Conservation (phyloP, 257 asterid species). For the Ligustrum vulgare region DNA sequence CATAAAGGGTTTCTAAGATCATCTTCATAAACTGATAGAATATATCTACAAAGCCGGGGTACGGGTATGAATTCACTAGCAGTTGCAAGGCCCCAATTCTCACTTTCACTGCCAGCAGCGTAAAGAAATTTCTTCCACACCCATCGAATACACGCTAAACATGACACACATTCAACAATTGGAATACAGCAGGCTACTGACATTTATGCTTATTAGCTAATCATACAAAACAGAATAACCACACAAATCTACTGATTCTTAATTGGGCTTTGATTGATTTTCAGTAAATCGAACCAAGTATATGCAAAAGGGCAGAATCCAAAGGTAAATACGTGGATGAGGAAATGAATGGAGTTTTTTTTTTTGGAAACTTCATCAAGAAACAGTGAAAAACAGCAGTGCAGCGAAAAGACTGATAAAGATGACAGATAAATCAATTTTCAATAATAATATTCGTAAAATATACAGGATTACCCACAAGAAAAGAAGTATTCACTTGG, state of each 20-base stretch:
- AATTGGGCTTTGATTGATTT: background rate
- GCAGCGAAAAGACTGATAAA: background rate
- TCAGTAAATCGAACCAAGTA: background rate
- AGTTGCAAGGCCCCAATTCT: conserved; percentile 89
- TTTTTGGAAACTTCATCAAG: background rate
- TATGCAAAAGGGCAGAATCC: conserved; percentile 17
- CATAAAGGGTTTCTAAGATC: conserved; percentile 71
- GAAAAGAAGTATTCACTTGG: conserved; percentile 25
- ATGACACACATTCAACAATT: conserved; percentile 89
- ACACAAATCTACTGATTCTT: background rate
- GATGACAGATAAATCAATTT: background rate
- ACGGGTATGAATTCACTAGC: conserved; percentile 81
- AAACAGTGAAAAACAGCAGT: too few relatives aligned
- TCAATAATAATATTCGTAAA: background rate
- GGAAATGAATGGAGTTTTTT: background rate
- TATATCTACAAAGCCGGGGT: conserved; percentile 72
- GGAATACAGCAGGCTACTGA: conserved; percentile 92
- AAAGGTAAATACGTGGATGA: background rate
- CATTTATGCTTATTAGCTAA: conserved; percentile 61
- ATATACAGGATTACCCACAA: conserved; percentile 23
- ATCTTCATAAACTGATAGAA: conserved; percentile 76
- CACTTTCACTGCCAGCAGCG: conserved; percentile 92
- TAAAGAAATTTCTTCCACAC: conserved; percentile 89
- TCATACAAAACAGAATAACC: conserved; percentile 24
- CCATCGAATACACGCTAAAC: conserved; percentile 93